Evolutionary conservation across 805 yeast genomes (phyloP).

Genomic region (Wickerhamomyces ciferrii): DNA sequence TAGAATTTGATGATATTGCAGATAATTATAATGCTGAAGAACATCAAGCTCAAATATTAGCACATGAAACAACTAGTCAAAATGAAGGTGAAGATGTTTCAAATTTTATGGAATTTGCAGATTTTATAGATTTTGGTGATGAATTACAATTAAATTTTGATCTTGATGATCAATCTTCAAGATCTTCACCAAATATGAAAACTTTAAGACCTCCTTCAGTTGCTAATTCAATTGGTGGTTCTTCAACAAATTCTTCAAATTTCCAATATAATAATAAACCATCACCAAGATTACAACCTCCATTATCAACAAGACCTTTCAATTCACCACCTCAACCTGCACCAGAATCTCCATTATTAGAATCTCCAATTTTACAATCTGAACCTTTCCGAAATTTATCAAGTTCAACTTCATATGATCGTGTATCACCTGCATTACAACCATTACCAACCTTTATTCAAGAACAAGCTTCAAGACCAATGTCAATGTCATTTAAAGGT

Average conservation of each 20-base stretch:
- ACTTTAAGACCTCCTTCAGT: slow-evolving; percentile 1
- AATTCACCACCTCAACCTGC: neutral
- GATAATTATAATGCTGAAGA: slow-evolving; percentile 3
- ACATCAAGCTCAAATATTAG: slow-evolving; percentile 3
- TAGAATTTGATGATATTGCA: slow-evolving; percentile 13
- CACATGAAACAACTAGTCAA: neutral
- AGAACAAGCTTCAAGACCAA: slow-evolving; percentile 22
- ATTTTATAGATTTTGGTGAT: slow-evolving; percentile 40
- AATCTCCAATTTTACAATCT: slow-evolving; percentile 1
- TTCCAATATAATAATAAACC: neutral
- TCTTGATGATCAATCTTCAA: slow-evolving; percentile 5
- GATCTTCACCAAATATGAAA: neutral
- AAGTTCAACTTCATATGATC: neutral
- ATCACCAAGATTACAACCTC: neutral
- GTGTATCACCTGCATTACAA: slow-evolving; percentile 16
- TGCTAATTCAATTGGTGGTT: slow-evolving; percentile 5
- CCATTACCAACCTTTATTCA: slow-evolving; percentile 3
- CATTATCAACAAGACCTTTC: neutral
- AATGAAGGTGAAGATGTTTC: slow-evolving; percentile 28
- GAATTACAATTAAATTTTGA: slow-evolving; percentile 31
- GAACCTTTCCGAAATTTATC: slow-evolving; percentile 4
- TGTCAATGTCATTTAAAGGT: slow-evolving; percentile 55
- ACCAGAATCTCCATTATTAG: neutral
- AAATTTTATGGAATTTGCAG: slow-evolving; percentile 39
- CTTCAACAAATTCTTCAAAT: slow-evolving; percentile 4